phyloP scores from a whole-genome alignment of 805 yeast genomes.

The Candida chilensis region DNA sequence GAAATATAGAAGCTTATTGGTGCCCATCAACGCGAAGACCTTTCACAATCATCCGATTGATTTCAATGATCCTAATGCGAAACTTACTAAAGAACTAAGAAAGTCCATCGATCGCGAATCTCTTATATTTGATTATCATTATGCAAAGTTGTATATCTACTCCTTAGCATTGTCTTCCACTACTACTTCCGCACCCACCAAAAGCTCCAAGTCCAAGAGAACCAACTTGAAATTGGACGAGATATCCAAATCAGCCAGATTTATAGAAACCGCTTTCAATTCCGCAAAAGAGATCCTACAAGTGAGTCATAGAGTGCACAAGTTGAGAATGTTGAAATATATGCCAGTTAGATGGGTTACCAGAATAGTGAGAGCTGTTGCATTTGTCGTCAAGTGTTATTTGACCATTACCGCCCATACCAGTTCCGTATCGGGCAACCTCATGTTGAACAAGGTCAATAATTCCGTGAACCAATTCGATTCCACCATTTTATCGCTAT shows the following conservation, averaged over 20 bases:
- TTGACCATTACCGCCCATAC: constrained; percentile 52
- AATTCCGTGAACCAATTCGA: constrained; percentile 15
- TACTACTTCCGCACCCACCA: not conserved
- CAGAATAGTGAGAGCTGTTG: constrained; percentile 78
- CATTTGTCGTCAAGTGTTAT: constrained; percentile 83
- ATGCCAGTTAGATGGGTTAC: constrained; percentile 95
- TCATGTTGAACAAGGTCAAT: constrained; percentile 8
- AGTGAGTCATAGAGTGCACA: constrained; percentile 63
- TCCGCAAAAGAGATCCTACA: constrained; percentile 77
- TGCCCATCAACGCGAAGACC: constrained; percentile 33
- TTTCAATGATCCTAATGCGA: constrained; percentile 19
- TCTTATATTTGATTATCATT: constrained; percentile 73
- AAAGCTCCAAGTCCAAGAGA: constrained; percentile 6
- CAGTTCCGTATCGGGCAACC: too few species aligned
- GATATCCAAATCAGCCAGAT: constrained; percentile 62
- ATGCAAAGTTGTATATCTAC: constrained; percentile 75
- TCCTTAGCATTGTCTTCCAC: constrained; percentile 60
- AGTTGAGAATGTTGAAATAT: constrained; percentile 50
- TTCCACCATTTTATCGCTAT: constrained; percentile 44
- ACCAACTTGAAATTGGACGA: constrained; percentile 51
- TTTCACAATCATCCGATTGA: constrained; percentile 16
- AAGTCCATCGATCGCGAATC: constrained; percentile 55
- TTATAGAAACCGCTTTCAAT: constrained; percentile 71
- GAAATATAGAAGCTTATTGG: constrained; percentile 47
- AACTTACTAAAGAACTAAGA: constrained; percentile 24